Evolutionary conservation across 495 filamentous ascomycete genomes (phyloP).

Genomic region (Thermochaetoides thermophila): DNA sequence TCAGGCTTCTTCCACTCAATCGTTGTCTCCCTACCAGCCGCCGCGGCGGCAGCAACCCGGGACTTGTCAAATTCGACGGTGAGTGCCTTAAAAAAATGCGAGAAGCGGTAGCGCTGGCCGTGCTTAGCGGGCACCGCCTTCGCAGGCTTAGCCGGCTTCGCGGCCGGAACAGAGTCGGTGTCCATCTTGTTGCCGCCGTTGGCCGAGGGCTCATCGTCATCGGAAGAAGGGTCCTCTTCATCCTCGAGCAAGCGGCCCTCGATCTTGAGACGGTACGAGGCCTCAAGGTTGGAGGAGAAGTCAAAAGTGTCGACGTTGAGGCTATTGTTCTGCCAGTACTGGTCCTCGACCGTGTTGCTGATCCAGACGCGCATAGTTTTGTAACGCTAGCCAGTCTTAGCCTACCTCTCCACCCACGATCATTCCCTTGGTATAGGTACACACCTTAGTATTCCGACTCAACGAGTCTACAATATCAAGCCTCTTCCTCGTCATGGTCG

Average conservation of each 20-base stretch:
- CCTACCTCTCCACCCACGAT: background rate
- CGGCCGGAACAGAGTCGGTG: conserved; percentile 49
- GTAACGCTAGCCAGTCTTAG: conserved; percentile 37
- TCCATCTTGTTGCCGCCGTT: conserved; percentile 23
- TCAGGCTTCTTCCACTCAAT: conserved; percentile 60
- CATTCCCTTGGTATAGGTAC: conserved; percentile 2
- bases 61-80: conserved; percentile 75
- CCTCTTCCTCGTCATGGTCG: conserved; percentile 87
- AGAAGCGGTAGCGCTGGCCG: conserved; percentile 49
- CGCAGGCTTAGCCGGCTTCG: conserved; percentile 41
- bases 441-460: conserved; percentile 58
- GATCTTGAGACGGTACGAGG: conserved; percentile 80
- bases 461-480: conserved; percentile 79
- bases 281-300: conserved; percentile 50
- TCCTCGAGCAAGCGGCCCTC: conserved; percentile 81
- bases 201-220: conserved; percentile 40
- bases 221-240: conserved; percentile 43
- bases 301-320: conserved; percentile 58
- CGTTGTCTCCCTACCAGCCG: conserved; percentile 44
- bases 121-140: conserved; percentile 24
- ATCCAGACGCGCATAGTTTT: conserved; percentile 88
- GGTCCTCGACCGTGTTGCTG: conserved; percentile 86
- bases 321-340: conserved; percentile 70
- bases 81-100: conserved; percentile 90
- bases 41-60: conserved; percentile 17